Base-by-base conservation (phyloP, 2,329 filamentous ascomycete species). In the Pestalotiopsis sp. region DNA sequence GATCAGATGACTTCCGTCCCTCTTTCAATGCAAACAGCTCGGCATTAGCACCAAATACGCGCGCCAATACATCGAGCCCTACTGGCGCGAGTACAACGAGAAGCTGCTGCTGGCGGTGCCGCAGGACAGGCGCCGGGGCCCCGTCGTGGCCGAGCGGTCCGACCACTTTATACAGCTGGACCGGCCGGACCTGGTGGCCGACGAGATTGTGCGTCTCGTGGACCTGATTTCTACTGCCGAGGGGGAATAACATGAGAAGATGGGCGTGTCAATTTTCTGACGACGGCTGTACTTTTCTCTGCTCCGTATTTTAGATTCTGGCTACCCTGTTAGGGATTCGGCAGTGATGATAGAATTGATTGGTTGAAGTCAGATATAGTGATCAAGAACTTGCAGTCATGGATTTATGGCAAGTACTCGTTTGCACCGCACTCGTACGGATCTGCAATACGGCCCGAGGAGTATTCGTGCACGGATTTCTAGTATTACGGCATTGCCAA, bases 11-110 rank as follows among this genome's bases (percentile, higher is more conserved):
- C 6, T 36, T 36, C 31, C 31, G 31, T 36, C 31, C 6, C 31
- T 9, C 31, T 36, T 9, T 36, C 31, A 6, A 36, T 1, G 0
- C 31, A 4, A 38, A 39, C 25, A 66, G 64, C 31, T 66, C 45
- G 45, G 64, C 25, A 66, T 66, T 4, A 66, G 45, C 12, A 38
- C 64, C 13, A 58, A 66, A 14, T 66, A 66, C 27, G 64, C 64
- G 4, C 64, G 39, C 4, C 39, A 66, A 39, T 66, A 66, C 9
- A 36, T 66, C 12, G 64, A 66, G 7, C 64, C 64, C 20, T 66
- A 66, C 14, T 66, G 64, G 64, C 64, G 14, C 0, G 49, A 66
- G 14, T 66, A 66, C 25, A 66, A 66, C 11, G 7, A 66, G 64
- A 58, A 66, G 7, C 31, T 66, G n/a, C 41, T 66, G 27, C 49